Conservation (phyloP, 1,139 yeast species). For the Yamadazyma sp. region DNA sequence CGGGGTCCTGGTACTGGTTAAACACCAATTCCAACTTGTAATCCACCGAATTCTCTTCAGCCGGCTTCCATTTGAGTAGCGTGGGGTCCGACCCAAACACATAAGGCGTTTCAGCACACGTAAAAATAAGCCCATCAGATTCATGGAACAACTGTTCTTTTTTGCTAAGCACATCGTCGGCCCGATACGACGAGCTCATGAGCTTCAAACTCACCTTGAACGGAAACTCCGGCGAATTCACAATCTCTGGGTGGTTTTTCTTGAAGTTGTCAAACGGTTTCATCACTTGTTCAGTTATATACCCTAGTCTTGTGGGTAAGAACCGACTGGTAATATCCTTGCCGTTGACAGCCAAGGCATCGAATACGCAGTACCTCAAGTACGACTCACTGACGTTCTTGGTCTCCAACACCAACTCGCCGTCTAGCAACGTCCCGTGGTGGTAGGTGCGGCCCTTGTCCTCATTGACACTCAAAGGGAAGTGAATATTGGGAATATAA, state of each 20-base stretch:
- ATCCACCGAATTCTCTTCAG: slow-evolving; percentile 91
- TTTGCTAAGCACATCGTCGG: slow-evolving; percentile 72
- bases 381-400: slow-evolving; percentile 47
- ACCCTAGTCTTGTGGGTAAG: slow-evolving; percentile 80
- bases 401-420: slow-evolving; percentile 73
- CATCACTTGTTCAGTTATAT: slow-evolving; percentile 78
- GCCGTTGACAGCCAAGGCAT: slow-evolving; percentile 83
- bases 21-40: slow-evolving; percentile 73
- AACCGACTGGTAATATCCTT: slow-evolving; percentile 65
- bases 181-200: slow-evolving; percentile 81
- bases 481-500: slow-evolving; percentile 78
- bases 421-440: slow-evolving; percentile 87
- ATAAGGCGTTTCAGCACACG: slow-evolving; percentile 88
- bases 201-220: slow-evolving; percentile 82
- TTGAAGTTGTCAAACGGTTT: slow-evolving; percentile 78
- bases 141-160: slow-evolving; percentile 79
- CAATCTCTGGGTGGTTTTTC: slow-evolving; percentile 65
- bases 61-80: slow-evolving; percentile 93
- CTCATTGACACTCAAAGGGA: slow-evolving; percentile 57
- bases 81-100: slow-evolving; percentile 83
- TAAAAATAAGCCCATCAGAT: slow-evolving; percentile 91
- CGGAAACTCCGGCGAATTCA: slow-evolving; percentile 68
- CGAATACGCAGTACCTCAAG: slow-evolving; percentile 82
- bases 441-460: slow-evolving; percentile 61
- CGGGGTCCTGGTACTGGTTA: slow-evolving; percentile 65